A percentile compares a stretch with the other conserved stretches of the same genome.
Evolutionary conservation across 2,329 filamentous ascomycete genomes (phyloP).

Genomic region (Colletotrichum sp.): DNA sequence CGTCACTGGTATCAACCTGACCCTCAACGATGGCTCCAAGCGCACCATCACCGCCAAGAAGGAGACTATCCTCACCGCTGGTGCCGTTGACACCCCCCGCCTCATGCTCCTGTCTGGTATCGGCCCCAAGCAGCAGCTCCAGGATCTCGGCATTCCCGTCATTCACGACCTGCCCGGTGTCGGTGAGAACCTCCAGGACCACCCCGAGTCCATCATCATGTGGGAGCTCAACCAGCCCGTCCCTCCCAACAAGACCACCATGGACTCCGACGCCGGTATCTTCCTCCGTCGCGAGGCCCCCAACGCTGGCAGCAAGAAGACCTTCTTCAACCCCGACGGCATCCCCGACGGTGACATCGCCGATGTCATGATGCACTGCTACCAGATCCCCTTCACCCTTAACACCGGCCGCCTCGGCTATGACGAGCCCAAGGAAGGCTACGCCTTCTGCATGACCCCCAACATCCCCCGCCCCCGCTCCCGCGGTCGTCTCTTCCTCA

Average conservation of each 20-base stretch:
- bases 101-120: constrained; percentile 64
- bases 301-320: constrained; percentile 66
- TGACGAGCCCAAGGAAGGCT: constrained; percentile 65
- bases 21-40: constrained; percentile 56
- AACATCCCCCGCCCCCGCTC: constrained; percentile 87
- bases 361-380: constrained; percentile 96
- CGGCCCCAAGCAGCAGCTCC: constrained; percentile 59
- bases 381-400: constrained; percentile 90
- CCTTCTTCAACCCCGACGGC: constrained; percentile 51
- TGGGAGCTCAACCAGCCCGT: constrained; percentile 80
- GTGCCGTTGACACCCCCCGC: constrained; percentile 82
- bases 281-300: constrained; percentile 81
- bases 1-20: constrained; percentile 77
- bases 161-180: constrained; percentile 64
- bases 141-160: constrained; percentile 58
- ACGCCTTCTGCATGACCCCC: constrained; percentile 92
- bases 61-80: constrained; percentile 82
- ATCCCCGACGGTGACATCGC: constrained; percentile 74
- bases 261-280: constrained; percentile 89
- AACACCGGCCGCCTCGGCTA: constrained; percentile 85
- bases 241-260: constrained; percentile 81
- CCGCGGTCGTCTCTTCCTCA: constrained; percentile 78
- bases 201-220: constrained; percentile 63
- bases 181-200: constrained; percentile 66
- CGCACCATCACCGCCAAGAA: constrained; percentile 55